Evolutionary conservation across 208 protist species (phyloP).

Genomic region (Histomonas meleagridis): DNA sequence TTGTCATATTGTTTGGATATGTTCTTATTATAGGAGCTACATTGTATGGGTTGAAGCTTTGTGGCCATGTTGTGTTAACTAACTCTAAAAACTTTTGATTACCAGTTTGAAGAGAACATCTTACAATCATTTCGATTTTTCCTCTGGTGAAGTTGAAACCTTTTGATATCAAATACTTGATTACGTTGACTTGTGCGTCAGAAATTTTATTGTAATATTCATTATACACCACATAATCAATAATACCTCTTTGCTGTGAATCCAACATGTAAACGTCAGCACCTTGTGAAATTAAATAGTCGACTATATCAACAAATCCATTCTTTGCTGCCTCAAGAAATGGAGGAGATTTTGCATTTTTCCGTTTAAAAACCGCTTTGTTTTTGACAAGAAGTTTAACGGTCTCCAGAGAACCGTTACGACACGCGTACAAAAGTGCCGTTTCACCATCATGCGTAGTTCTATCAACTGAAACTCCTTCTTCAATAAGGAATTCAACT

Average conservation of each 20-base stretch:
- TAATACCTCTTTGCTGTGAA: too few relatives aligned
- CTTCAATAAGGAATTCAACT: neutral
- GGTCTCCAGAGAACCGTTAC: neutral
- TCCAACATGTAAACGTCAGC: too few relatives aligned
- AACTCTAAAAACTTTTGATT: too few relatives aligned
- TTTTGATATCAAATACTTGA: neutral
- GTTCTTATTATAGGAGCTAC: too few relatives aligned
- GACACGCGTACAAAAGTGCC: neutral
- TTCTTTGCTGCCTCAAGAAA: neutral
- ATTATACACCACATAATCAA: too few relatives aligned
- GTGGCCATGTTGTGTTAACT: too few relatives aligned
- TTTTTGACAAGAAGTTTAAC: slow-evolving; percentile 8
- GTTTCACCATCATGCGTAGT: neutral
- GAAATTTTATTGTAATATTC: too few relatives aligned
- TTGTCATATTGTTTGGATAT: too few relatives aligned
- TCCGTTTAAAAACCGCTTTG: neutral
- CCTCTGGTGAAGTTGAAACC: too few relatives aligned
- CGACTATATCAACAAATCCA: neutral
- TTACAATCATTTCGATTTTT: too few relatives aligned
- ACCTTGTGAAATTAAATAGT: neutral
- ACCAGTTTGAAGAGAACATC: too few relatives aligned
- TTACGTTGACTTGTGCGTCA: neutral
- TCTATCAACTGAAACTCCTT: neutral
- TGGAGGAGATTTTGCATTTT: neutral
- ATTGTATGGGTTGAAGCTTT: too few relatives aligned